Percentiles rank a stretch among this genome's conserved stretches.
These are phyloP conservation scores for Schizochytrium sp. DNA, from an alignment of 108 stramenopile species.

Conservation along the genomic window DNA sequence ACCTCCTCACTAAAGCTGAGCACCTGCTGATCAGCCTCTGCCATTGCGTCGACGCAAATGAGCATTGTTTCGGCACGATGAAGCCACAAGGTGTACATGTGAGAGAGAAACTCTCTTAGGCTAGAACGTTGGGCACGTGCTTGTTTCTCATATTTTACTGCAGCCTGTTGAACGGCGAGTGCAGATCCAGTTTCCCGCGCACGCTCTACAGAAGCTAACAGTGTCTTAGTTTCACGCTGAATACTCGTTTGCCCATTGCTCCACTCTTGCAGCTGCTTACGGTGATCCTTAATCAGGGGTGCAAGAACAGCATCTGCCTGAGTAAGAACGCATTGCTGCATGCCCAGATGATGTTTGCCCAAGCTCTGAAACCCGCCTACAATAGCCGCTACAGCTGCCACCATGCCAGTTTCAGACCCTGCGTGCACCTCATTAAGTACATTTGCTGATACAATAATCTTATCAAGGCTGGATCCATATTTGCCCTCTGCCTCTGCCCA, in stretches of 20 bases:
- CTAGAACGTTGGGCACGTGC: constrained; percentile 13
- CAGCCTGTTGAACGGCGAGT: not conserved
- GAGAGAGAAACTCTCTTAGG: not conserved
- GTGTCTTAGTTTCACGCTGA: constrained; percentile 41
- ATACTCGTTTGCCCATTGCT: not conserved
- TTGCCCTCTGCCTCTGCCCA: constrained; percentile 34
- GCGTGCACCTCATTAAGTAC: constrained; percentile 28
- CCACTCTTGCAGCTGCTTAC: not conserved
- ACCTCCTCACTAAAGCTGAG: constrained; percentile 43
- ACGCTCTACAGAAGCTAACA: not conserved
- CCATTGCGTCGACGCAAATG: constrained; percentile 42
- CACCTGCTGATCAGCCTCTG: constrained; percentile 28
- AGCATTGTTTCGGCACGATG: constrained; percentile 10
- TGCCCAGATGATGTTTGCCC: constrained; percentile 35
- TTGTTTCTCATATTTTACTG: constrained; percentile 1
- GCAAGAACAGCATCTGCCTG: not conserved
- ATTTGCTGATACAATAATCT: constrained; percentile 34
- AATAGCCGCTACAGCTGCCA: constrained; percentile 26
- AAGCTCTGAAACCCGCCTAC: constrained; percentile 47
- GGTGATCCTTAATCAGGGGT: constrained; percentile 10
- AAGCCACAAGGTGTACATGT: not conserved
- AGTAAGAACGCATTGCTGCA: constrained; percentile 45
- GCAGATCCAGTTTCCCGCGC: not conserved
- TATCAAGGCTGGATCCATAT: constrained; percentile 43
- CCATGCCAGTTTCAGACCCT: not conserved